Evolutionary conservation across 2,329 filamentous ascomycete genomes (phyloP), one percentile per base, ranked within the genome.

Genomic region (Pseudovirgaria hyperparasitica): DNA sequence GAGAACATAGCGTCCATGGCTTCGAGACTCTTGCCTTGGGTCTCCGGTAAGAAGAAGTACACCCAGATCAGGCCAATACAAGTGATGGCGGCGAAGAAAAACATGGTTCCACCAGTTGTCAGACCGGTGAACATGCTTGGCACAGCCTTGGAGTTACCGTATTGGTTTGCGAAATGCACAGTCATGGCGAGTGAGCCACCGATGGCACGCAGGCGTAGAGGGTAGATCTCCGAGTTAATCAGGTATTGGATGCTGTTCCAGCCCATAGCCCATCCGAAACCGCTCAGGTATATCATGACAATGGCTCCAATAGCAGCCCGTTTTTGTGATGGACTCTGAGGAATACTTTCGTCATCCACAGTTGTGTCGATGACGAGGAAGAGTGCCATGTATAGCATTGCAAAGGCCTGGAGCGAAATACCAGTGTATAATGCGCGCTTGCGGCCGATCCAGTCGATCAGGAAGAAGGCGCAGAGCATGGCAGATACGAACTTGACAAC

Each of bases 161-260:
- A 85, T 52, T 84, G 77, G 51, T 82, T 82, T 33, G 68, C 74
- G 45, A 85, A 85, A 52, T 86, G 79, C 32, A 84, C 66, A 1
- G 72, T 79, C 80, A 85, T 85, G 24, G 76, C 72, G 44, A 79
- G 63, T 0, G 72, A 78, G 1, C 76, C 78, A 12, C 74, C 71
- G 7, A 84, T 54, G 4, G 78, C 77, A 29, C 80, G 70, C 26
- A 86, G 72, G 4, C 78, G 68, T 7, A 85, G 63, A 1, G 80
- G 78, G 57, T 82, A 86, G 34, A 86, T 65, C 46, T 86, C 80
- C 2, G 77, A 76, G 9, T 78, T 82, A 30, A 86, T 67, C 4
- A 86, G 64, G 46, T 85, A 86, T 53, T 84, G 79, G 63, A 82
- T 78, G 1, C 65, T 70, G 55, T 82, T 82, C 76, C 73, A 85